phyloP scores from a whole-genome alignment of 2,329 filamentous ascomycete species.

The Colletotrichum cordylinicola region DNA sequence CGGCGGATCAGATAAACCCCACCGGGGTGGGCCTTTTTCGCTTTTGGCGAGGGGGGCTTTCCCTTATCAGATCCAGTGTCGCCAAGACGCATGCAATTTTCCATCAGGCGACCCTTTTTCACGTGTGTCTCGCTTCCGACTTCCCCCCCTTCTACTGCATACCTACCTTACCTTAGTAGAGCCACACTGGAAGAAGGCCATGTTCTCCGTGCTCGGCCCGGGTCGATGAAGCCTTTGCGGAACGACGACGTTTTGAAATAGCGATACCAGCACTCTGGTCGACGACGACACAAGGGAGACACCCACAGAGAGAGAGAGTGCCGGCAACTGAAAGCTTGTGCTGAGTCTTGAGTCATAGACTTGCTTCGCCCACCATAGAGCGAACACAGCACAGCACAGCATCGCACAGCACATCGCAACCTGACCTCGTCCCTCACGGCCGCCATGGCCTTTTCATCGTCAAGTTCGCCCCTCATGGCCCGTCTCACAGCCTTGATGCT shows the following conservation, averaged over 20 bases:
- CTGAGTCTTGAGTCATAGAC: not conserved
- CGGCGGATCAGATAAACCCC: not conserved
- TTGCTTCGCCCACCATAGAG: not conserved
- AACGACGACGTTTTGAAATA: not conserved
- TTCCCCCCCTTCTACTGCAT: not conserved
- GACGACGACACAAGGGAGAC: not conserved
- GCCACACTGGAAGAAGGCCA: not conserved
- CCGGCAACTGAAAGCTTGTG: not conserved
- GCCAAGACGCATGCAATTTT: constrained; percentile 9
- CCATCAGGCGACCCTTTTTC: constrained; percentile 13
- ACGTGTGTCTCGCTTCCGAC: not conserved
- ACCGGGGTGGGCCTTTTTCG: not conserved
- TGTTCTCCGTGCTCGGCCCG: constrained; percentile 15
- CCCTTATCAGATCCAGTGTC: constrained; percentile 16
- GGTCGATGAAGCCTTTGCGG: constrained; percentile 1
- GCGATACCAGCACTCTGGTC: not conserved
- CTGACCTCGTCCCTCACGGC: not conserved
- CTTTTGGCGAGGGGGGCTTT: not conserved
- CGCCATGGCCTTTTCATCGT: not conserved
- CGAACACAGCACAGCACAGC: not conserved
- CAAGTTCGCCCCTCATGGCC: not conserved
- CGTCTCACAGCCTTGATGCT: constrained; percentile 2
- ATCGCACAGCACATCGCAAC: not conserved
- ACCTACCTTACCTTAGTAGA: too few relatives aligned
- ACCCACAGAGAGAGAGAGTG: not conserved